Percentiles rank a stretch among this genome's conserved stretches.
phyloP scores from a whole-genome alignment of 1,284 basidiomycete genomes.

The Trichosporon sp. region DNA sequence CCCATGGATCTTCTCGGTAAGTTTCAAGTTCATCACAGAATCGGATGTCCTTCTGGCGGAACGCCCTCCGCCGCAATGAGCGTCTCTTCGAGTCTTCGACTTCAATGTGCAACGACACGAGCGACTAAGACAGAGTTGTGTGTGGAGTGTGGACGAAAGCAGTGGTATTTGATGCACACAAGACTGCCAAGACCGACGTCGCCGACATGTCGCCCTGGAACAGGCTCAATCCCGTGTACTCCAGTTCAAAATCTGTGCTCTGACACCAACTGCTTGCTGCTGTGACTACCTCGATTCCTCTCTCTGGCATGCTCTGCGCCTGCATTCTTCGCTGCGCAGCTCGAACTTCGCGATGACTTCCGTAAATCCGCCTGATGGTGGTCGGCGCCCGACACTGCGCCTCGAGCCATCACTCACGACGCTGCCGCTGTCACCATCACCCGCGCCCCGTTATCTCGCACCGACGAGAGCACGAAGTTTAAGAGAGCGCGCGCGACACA shows the following conservation, averaged over 20 bases:
- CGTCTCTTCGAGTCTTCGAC: no score
- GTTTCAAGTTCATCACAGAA: not conserved
- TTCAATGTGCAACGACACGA: no score
- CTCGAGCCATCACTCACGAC: not conserved
- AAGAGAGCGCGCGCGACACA: not conserved
- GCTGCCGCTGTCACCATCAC: not conserved
- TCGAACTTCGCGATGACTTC: not conserved
- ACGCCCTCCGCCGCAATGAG: no score
- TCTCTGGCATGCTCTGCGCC: not conserved
- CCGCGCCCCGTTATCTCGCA: not conserved
- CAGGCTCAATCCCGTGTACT: not conserved
- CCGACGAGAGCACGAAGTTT: not conserved
- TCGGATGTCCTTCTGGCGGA: no score
- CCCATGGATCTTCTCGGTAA: not conserved
- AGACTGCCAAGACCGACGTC: not conserved
- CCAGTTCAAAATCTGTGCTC: not conserved
- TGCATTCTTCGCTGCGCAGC: not conserved
- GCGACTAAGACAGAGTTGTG: not conserved
- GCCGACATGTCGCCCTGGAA: not conserved
- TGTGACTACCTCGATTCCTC: not conserved
- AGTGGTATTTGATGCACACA: not conserved
- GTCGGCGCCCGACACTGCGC: slow-evolving; percentile 1
- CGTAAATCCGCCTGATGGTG: not conserved
- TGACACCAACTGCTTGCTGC: not conserved
- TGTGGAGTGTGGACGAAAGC: not conserved